Percentiles rank a stretch among this genome's conserved stretches.
These are phyloP conservation scores for Melanomma pulvis-pyrius DNA, from an alignment of 495 filamentous ascomycete species.

Conservation along the genomic window DNA sequence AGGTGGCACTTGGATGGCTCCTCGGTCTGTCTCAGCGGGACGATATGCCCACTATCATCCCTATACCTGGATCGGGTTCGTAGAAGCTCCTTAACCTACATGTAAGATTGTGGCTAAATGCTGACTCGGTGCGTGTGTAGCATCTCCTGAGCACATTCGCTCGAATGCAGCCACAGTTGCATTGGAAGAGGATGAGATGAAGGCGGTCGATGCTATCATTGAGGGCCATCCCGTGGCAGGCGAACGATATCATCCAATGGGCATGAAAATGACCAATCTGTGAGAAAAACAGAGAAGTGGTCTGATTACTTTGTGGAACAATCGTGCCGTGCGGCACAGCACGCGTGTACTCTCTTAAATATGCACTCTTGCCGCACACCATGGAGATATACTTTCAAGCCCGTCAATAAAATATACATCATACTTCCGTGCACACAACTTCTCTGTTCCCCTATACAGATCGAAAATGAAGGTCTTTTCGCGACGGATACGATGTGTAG, in stretches of 20 bases:
- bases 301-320: too few relatives aligned
- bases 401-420: too few relatives aligned
- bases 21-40: conserved; percentile 54
- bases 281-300: too few relatives aligned
- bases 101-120: too few relatives aligned
- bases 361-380: too few relatives aligned
- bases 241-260: conserved; percentile 6
- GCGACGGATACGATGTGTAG: too few relatives aligned
- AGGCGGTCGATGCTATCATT: conserved; percentile 11
- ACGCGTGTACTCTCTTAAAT: too few relatives aligned
- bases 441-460: too few relatives aligned
- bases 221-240: not conserved
- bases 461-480: too few relatives aligned
- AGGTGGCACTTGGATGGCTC: conserved; percentile 80
- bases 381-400: too few relatives aligned
- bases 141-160: not conserved
- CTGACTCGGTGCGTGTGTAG: not conserved
- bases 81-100: not conserved
- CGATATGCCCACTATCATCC: conserved; percentile 72
- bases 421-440: too few relatives aligned
- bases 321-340: too few relatives aligned
- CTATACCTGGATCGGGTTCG: conserved; percentile 66
- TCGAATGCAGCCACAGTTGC: conserved; percentile 7
- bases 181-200: conserved; percentile 12
- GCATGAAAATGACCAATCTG: not conserved